Base-by-base conservation (phyloP, 208 protist species). In the Trypanosoma theileri region DNA sequence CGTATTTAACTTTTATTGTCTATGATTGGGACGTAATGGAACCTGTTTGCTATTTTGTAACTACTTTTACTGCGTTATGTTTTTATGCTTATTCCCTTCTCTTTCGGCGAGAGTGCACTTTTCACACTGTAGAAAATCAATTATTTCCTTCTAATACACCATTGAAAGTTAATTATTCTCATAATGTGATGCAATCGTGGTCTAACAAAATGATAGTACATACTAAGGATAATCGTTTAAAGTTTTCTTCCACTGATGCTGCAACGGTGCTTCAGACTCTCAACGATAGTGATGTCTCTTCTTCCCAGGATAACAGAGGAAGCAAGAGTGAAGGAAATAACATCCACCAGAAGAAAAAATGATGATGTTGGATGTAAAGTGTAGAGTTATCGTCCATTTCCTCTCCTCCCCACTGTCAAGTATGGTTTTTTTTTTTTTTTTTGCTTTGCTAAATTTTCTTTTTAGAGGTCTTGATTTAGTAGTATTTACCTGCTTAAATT, bases 21-120 rank as follows among this genome's bases (percentile, higher is more conserved):
- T 94, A 84, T 67, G 85, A 76, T 22, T 94, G 89, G 89, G 82
- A 91, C 64, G 78, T 92, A 0, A 94, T 94, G 89, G 89, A 94
- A 68, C 89, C 89, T 26, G 64, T 91, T 40, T 86, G 79, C 24
- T 94, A 85, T 63, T 94, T 94, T 73, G 73, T 92, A 14, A 89
- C 86, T 13, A 81, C 82, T 8, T 55, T 57, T 14, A 91, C 84
- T 7, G 69, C 84, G 6, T 54, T 94, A 8, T 81, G 59, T 42
- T 31, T 69, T 4, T 91, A 85, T 57, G 75, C 71, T 3, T 94
- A 88, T 50, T 86, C 87, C 64, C 65, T 92, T 22, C 59, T 68
- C n/a, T 89, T 80, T 56, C 69, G 80, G 2, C 50, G 60, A 17
- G 74, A 84, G 22, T 81, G 82, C 45, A 75, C 82, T 4, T 85